Base-by-base conservation (phyloP, 1,139 yeast genomes). In the Candida tunisiensis region DNA sequence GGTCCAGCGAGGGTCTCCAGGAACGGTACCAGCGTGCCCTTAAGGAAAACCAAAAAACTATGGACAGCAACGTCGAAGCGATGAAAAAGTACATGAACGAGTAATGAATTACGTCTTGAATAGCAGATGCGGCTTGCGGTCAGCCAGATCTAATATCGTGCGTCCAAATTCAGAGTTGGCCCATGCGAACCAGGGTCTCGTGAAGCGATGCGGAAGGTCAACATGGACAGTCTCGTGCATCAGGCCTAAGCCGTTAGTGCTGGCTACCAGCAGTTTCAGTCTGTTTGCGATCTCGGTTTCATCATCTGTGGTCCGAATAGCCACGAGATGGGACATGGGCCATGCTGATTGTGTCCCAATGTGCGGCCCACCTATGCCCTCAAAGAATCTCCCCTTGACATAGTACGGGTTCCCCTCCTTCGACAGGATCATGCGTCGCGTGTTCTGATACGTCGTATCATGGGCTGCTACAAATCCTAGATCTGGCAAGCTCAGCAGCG, bases 111-210 rank as follows among this genome's bases (percentile, higher is more conserved):
- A 35, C 28, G 7, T 29, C 16, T 15, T 31, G 44, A 77, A 74
- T 10, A 80, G 64, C 38, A 80, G 53, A 42, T 77, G 69, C 0
- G 93, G 93, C 44, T 75, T 79, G 25, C 78, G 55, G 31, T 62
- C 55, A 1, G 92, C 88, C 37, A 82, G 55, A 42, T 80, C 73
- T 27, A 82, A 47, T 7, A 82, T 72, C 0, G 93, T 75, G 47
- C 75, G 78, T 8, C 88, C 93, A 51, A 82, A 80, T 49, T 82
- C 93, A 1, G 92, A 72, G 45, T 82, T 83, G 41, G 93, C 80
- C 94, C 94, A 83, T 3, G 93, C 78, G 54, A 83, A 83, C 93
- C 94, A 82, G 2, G 85, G 65, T 32, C 93, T 56, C 0, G 92
- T 75, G 37, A 36, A 56, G 4, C 45, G 36, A 15, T 41, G 31